Conservation (phyloP, 2,329 filamentous ascomycete genomes). For the Botryosphaeria agaves region DNA sequence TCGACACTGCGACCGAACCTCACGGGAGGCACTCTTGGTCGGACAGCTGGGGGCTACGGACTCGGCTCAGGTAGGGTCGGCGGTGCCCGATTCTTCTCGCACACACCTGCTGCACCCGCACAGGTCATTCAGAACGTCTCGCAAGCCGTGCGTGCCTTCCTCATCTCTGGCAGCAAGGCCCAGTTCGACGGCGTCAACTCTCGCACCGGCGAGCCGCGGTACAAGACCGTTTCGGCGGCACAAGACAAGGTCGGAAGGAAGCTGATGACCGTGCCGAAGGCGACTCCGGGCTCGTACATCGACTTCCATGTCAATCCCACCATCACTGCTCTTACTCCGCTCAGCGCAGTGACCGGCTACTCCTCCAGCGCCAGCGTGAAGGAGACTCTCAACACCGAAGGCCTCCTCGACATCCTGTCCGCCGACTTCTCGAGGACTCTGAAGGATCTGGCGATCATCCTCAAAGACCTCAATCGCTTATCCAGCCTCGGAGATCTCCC, state of each 20-base stretch:
- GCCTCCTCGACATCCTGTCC: slow-evolving; percentile 69
- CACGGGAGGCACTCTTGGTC: slow-evolving; percentile 69
- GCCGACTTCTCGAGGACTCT: slow-evolving; percentile 76
- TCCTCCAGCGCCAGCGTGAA: slow-evolving; percentile 15
- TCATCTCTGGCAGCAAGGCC: slow-evolving; percentile 76
- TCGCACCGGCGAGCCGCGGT: slow-evolving; percentile 55
- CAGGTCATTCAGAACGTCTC: slow-evolving; percentile 95
- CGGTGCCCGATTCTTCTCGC: slow-evolving; percentile 75
- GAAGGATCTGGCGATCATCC: slow-evolving; percentile 62
- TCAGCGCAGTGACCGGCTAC: slow-evolving; percentile 41
- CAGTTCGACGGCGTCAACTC: slow-evolving; percentile 65
- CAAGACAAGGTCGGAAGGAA: slow-evolving; percentile 57
- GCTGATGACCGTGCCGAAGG: slow-evolving; percentile 40
- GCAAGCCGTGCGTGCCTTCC: slow-evolving; percentile 78
- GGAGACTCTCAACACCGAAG: slow-evolving; percentile 60
- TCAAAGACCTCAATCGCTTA: slow-evolving; percentile 67
- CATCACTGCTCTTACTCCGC: slow-evolving; percentile 68
- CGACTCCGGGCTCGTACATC: slow-evolving; percentile 59
- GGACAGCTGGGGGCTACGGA: slow-evolving; percentile 79
- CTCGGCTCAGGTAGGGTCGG: slow-evolving; percentile 52
- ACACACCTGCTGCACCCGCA: slow-evolving; percentile 66
- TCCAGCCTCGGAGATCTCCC: slow-evolving; percentile 69
- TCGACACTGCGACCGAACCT: slow-evolving; percentile 80
- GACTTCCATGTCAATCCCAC: slow-evolving; percentile 82
- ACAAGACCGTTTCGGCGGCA: slow-evolving; percentile 56